A percentile compares a stretch with the other conserved stretches of the same genome.
Conservation (phyloP, 2,329 filamentous ascomycete species). For the Dactylellina haptotyla region DNA sequence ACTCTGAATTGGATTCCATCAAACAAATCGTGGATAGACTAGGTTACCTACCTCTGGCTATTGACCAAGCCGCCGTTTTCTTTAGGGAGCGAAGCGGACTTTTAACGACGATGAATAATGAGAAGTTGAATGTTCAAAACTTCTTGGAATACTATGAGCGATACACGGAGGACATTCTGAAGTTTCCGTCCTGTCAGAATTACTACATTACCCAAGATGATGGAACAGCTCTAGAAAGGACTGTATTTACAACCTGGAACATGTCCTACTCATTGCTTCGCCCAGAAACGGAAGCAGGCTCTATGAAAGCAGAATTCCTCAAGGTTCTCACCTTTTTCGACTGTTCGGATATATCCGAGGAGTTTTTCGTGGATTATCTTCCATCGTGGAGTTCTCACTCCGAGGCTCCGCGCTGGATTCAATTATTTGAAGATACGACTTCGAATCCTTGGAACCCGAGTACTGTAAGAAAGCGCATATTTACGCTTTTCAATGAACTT, state of each 20-base stretch:
- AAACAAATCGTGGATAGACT: not conserved
- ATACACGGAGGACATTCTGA: not conserved
- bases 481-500: not conserved
- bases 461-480: not conserved
- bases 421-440: not conserved
- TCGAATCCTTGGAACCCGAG: not conserved
- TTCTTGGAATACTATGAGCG: conserved; percentile 1
- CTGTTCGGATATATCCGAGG: conserved; percentile 1
- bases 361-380: not conserved
- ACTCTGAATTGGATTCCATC: not conserved
- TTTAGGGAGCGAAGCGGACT: not conserved
- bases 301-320: not conserved
- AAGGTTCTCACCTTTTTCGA: not conserved
- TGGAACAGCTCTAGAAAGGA: not conserved
- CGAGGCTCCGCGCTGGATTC: not conserved
- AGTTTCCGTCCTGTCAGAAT: not conserved
- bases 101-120: not conserved
- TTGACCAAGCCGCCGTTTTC: conserved; percentile 1
- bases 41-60: not conserved
- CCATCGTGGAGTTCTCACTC: not conserved
- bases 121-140: not conserved
- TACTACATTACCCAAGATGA: not conserved
- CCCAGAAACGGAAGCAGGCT: not conserved
- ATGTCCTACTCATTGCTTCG: conserved; percentile 6
- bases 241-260: not conserved